Evolutionary conservation across 805 yeast genomes (phyloP).

Genomic region (Spathaspora arborariae): DNA sequence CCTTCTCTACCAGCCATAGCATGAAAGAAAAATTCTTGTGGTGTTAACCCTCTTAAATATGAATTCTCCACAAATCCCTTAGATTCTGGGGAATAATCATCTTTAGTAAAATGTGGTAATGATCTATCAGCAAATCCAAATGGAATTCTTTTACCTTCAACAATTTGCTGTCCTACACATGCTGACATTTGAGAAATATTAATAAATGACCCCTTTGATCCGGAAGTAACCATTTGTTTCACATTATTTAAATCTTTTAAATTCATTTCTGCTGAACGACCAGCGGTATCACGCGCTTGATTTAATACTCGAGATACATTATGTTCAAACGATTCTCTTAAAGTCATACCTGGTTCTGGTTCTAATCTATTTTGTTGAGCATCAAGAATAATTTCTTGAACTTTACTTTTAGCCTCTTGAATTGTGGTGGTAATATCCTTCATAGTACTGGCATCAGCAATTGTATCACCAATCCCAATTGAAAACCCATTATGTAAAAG

Average conservation of each 20-base stretch:
- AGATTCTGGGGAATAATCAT: conserved; percentile 97
- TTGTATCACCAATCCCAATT: conserved; percentile 99
- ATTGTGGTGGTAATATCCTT: conserved; percentile 88
- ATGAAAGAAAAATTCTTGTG: conserved; percentile 98
- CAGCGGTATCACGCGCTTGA: conserved; percentile 99
- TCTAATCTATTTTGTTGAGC: conserved; percentile 86
- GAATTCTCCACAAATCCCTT: conserved; percentile 98
- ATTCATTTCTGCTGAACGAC: conserved; percentile 96
- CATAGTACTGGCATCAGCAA: conserved; percentile 97
- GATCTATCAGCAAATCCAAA: conserved; percentile 96
- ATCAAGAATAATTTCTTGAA: conserved; percentile 86
- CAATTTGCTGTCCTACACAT: conserved; percentile 99
- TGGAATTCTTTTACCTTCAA: conserved; percentile 98
- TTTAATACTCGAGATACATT: conserved; percentile 92
- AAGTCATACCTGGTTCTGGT: conserved; percentile 99
- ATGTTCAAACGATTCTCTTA: conserved; percentile 97
- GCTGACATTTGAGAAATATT: conserved; percentile 99
- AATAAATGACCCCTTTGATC: conserved; percentile 98
- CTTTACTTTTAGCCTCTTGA: conserved; percentile 88
- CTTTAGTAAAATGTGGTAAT: conserved; percentile 96
- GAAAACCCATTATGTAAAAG: conserved; percentile 94
- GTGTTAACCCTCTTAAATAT: conserved; percentile 93
- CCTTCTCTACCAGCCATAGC: conserved; percentile 99
- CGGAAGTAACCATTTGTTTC: conserved; percentile 98
- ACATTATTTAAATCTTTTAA: conserved; percentile 93